Conservation (phyloP, 805 yeast genomes). For the Candida tammaniensis region DNA sequence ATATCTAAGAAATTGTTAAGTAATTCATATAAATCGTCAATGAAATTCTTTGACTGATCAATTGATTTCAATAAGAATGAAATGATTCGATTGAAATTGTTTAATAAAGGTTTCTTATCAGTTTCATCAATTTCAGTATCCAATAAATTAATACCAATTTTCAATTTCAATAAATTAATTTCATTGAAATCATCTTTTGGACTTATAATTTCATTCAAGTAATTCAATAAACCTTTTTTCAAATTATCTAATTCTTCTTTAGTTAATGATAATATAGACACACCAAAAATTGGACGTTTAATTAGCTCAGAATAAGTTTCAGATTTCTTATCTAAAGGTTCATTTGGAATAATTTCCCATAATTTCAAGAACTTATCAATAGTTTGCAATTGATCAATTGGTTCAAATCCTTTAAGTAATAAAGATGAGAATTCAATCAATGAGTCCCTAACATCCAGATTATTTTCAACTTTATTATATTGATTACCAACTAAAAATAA, state of each 20-base stretch:
- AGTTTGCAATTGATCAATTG: constrained; percentile 64
- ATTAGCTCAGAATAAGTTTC: constrained; percentile 37
- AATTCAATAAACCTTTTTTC: constrained; percentile 53
- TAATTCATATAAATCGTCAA: constrained; percentile 27
- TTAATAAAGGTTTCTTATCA: constrained; percentile 29
- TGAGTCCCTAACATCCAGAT: constrained; percentile 53
- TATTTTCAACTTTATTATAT: constrained; percentile 36
- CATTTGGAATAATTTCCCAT: constrained; percentile 48
- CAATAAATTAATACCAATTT: constrained; percentile 49
- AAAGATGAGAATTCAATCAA: constrained; percentile 70
- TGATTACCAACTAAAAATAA: constrained; percentile 81
- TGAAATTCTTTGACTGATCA: constrained; percentile 25
- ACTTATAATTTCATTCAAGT: constrained; percentile 48
- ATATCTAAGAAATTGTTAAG: constrained; percentile 64
- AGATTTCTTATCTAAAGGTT: constrained; percentile 36
- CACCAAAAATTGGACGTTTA: constrained; percentile 61
- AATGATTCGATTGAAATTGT: constrained; percentile 28
- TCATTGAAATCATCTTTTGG: constrained; percentile 22
- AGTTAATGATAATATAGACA: constrained; percentile 51
- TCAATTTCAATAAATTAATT: constrained; percentile 40
- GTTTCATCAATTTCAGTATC: constrained; percentile 35
- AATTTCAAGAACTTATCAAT: constrained; percentile 48
- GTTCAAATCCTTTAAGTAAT: constrained; percentile 65
- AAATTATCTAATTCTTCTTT: constrained; percentile 47
- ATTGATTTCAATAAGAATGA: constrained; percentile 36